Base-by-base conservation (phyloP, 2,329 filamentous ascomycete species). In the Thielaviopsis musarum region DNA sequence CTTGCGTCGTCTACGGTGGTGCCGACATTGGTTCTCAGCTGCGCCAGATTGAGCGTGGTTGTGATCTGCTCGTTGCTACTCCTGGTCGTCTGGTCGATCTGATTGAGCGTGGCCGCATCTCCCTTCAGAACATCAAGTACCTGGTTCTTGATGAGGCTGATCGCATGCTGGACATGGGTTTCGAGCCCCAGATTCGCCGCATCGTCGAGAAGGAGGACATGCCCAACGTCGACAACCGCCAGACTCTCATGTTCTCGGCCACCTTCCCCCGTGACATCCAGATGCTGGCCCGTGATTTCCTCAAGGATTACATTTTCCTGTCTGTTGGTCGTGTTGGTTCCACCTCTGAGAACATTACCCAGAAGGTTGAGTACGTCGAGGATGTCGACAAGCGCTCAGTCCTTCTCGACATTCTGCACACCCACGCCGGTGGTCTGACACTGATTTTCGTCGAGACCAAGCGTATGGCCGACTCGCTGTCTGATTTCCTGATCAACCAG, bases 121-220 rank as follows among this genome's bases (percentile, higher is more conserved):
- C 93, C 52, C 85, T 98, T 59, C 83, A 85, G 74, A 96, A 95
- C 81, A 98, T 98, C 81, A 97, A 96, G 80, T 98, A 98, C 72
- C 82, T 98, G 63, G 89, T 98, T 67, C 88, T 98, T 59, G 93
- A 98, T 68, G 93, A 98, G 82, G 93, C 93, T 73, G 93, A 98
- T 78, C 93, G 93, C 73, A 98, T 98, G 93, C 81, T 98, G 80
- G 93, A 98, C 81, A 98, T 98, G 93, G 93, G 93, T 93, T 98
- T 98, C 80, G 93, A 98, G 79, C 93, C 93, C 69, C 93, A 98
- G 77, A 98, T 98, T 70, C 91, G 93, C 69, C 88, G 91, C 68
- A 97, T 98, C 69, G 93, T 98, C 53, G 91, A 97, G 75, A 90
- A 90, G 62, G 93, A 97, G 76, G 93, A 98, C 68, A 98, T 98